Evolutionary conservation across 73 alveolate species (phyloP), one percentile per base, ranked within the genome.

Genomic region (Diophrys sp.): DNA sequence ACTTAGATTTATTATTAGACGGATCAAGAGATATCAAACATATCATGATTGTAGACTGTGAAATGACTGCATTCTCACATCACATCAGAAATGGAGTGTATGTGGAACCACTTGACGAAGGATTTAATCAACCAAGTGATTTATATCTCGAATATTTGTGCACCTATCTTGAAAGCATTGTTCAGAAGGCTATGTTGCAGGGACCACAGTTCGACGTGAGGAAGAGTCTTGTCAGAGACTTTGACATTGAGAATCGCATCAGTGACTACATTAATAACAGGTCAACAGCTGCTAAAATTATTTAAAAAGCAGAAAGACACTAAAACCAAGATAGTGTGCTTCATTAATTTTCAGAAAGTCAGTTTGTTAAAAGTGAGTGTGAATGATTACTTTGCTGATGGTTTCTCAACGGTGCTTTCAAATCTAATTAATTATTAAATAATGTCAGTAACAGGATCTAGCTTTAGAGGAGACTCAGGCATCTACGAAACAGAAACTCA

Each of bases 401-500:
- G n/a, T n/a, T n/a, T n/a, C n/a, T n/a, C n/a, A n/a, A n/a, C n/a
- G n/a, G n/a, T n/a, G n/a, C n/a, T n/a, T n/a, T n/a, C 62, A 44
- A 44, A 44, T 44, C 18, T 44, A 44, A 44, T 44, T 11, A 44
- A 44, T 44, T 44, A 44, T 44, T 44, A 44, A 44, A 44, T 44
- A 44, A 44, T 44, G 62, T 44, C 62, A 44, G 62, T 44, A 44
- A 44, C 62, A 11, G 62, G 62, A 44, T 44, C 62, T 18, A 44
- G 62, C 62, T 44, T 44, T 44, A 71, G 34, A 71, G 79, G 83
- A 23, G 57, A 30, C 30, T 53, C 71, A 0, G 91, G 87, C 5
- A 72, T 83, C 31, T 85, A 85, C 67, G 93, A 78, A 26, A 73
- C 90, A 23, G 93, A 89, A 67, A 81, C 91, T 29, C 87, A 80